These are phyloP conservation scores for Elsinoe arachidis DNA, from an alignment of 2,329 filamentous ascomycete species.

Conservation along the genomic window DNA sequence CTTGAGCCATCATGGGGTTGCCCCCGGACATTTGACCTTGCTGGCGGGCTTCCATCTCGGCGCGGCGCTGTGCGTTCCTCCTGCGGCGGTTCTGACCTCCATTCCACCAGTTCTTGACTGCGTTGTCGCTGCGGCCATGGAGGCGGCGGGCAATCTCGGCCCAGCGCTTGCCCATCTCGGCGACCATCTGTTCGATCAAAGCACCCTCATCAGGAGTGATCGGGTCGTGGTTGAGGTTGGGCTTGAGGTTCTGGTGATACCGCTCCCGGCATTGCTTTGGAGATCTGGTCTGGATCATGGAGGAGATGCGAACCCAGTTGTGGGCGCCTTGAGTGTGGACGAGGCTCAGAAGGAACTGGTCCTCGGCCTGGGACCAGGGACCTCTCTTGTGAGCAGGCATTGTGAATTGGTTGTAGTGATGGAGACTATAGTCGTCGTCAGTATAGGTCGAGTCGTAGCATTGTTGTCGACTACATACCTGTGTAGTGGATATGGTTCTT, in stretches of 20 bases:
- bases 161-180: constrained; percentile 76
- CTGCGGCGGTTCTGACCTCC: constrained; percentile 75
- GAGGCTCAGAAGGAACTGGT: constrained; percentile 59
- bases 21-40: constrained; percentile 18
- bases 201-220: constrained; percentile 68
- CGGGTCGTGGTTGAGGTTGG: constrained; percentile 70
- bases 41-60: constrained; percentile 25
- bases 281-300: constrained; percentile 65
- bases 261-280: constrained; percentile 94
- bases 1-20: constrained; percentile 19
- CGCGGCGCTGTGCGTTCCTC: constrained; percentile 30
- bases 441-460: constrained; percentile 16
- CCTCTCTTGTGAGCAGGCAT: constrained; percentile 59
- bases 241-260: constrained; percentile 85
- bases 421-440: constrained; percentile 18
- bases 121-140: constrained; percentile 82
- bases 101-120: constrained; percentile 98
- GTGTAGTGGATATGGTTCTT: neutral
- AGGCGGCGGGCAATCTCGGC: constrained; percentile 81
- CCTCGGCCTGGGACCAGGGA: constrained; percentile 75
- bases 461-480: neutral
- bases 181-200: constrained; percentile 68
- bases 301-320: constrained; percentile 85
- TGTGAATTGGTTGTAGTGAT: constrained; percentile 18
- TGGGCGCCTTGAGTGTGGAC: constrained; percentile 63